phyloP scores from a whole-genome alignment of 495 filamentous ascomycete genomes.

The Podospora pseudocomata region DNA sequence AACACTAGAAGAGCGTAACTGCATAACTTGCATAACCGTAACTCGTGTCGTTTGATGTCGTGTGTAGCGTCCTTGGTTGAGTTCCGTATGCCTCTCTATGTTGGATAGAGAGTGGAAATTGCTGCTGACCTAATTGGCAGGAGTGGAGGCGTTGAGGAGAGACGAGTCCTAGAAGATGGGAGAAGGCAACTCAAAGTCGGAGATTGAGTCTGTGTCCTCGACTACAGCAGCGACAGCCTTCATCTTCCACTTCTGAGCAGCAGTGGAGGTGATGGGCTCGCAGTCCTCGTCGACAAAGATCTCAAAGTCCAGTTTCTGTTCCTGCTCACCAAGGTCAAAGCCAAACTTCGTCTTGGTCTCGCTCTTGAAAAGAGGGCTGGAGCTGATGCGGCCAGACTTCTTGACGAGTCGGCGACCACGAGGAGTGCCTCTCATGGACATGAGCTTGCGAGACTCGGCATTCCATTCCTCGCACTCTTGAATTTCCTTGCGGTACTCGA shows the following conservation, averaged over 20 bases:
- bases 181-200: background rate
- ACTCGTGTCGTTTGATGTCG: background rate
- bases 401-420: background rate
- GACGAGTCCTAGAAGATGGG: background rate
- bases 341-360: background rate
- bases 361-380: background rate
- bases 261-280: background rate
- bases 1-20: background rate
- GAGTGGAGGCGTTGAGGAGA: background rate
- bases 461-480: background rate
- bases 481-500: background rate
- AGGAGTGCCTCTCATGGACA: background rate
- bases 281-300: constrained; percentile 2
- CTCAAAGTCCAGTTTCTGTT: background rate
- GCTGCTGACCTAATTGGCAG: background rate
- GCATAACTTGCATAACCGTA: background rate
- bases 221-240: background rate
- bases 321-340: background rate
- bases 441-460: background rate
- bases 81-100: background rate
- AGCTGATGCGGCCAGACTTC: background rate
- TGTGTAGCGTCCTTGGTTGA: background rate
- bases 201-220: background rate
- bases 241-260: background rate
- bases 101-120: background rate